Evolutionary conservation across 495 filamentous ascomycete genomes (phyloP), one percentile per base, ranked within the genome.

Genomic region (Pyrenopolyporus hunteri): DNA sequence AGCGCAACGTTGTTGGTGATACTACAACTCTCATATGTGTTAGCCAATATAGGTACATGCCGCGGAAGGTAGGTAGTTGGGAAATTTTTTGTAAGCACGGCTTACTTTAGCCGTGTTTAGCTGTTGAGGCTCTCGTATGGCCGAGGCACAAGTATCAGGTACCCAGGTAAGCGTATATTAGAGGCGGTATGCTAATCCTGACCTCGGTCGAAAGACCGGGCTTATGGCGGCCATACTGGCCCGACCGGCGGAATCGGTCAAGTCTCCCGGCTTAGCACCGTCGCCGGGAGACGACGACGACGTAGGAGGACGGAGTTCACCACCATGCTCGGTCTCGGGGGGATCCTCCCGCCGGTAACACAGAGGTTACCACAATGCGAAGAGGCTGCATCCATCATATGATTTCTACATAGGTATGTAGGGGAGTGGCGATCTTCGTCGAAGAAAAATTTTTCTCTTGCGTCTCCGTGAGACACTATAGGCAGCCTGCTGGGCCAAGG

Each of bases 391-490:
- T 19, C 25, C 26, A 46, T 46, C 43, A 29, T 29, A 46, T 29
- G 43, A 46, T 26, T 46, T 29, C 8, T 46, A 31, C 11, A 17
- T 33, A 32, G 5, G 28, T 25, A 11, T 4, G 14, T 13, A 14
- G 35, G 6, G 10, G 11, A 39, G 10, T 6, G 28, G 11, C 5
- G 29, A 49, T 49, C 45, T 11, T 39, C 17, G 17, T 33, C 28
- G 17, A 20, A 26, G 35, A 49, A 6, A n/a, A n/a, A n/a, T n/a
- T n/a, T n/a, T n/a, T n/a, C n/a, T 22, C 31, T 11, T 47, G 44
- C 44, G 17, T 19, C 22, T 11, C 31, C 17, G 28, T 49, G 28
- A 20, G 14, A 20, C 33, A 51, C 49, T 23, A 56, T 47, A 46
- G 25, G 14, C 6, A 16, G 31, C 32, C 45, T 33, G 19, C 19